Percentiles rank a stretch among this genome's conserved stretches.
phyloP scores from a whole-genome alignment of 768 basidiomycete genomes.

The Xerocomellus chrysenteron region DNA sequence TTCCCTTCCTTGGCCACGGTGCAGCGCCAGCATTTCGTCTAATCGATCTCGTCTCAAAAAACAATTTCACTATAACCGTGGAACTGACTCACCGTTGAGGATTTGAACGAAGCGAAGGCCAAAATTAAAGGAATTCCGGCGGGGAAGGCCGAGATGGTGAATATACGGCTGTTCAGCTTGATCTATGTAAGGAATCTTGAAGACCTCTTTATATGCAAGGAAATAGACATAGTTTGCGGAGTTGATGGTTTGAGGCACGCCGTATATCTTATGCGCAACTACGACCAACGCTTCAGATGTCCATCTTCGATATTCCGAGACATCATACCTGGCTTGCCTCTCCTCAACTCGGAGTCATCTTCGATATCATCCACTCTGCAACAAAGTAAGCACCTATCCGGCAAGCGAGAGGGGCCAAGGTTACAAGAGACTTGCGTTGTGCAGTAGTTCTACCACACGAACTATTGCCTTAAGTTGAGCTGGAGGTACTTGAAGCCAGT shows the following conservation, averaged over 20 bases:
- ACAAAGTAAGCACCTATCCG: neutral
- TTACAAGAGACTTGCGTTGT: conserved; percentile 90
- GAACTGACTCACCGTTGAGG: conserved; percentile 59
- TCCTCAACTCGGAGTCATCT: conserved; percentile 81
- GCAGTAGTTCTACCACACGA: conserved; percentile 84
- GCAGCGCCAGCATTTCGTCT: conserved; percentile 76
- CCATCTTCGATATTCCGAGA: neutral
- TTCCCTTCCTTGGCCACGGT: conserved; percentile 92
- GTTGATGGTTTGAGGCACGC: conserved; percentile 95
- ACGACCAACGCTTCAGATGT: neutral
- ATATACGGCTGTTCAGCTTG: conserved; percentile 20
- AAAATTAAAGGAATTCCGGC: conserved; percentile 7
- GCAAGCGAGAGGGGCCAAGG: conserved; percentile 17
- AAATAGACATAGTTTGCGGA: conserved; percentile 97
- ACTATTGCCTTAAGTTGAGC: conserved; percentile 72
- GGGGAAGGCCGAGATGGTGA: conserved; percentile 37
- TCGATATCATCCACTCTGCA: conserved; percentile 91
- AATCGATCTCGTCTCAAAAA: neutral
- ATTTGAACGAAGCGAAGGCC: conserved; percentile 60
- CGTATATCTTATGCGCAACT: conserved; percentile 97
- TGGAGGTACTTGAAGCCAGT: conserved; percentile 81
- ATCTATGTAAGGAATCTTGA: conserved; percentile 31
- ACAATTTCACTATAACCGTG: neutral
- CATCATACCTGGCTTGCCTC: conserved; percentile 76
- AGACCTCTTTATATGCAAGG: conserved; percentile 83